These are phyloP conservation scores for Endoconidiophora laricicola DNA, from an alignment of 2,329 filamentous ascomycete genomes.

Conservation along the genomic window DNA sequence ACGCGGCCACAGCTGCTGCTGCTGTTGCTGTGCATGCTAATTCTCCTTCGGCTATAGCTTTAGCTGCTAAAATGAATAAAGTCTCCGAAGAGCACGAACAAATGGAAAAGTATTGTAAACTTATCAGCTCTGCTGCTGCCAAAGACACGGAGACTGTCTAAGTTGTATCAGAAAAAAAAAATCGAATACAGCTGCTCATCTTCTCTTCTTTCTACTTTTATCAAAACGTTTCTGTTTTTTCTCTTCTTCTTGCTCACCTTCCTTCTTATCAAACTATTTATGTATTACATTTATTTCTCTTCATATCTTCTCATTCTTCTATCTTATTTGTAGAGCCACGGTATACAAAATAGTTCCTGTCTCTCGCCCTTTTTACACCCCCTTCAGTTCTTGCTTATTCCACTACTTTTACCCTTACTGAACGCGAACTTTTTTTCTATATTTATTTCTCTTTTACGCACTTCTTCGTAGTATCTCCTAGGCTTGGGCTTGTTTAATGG, in stretches of 20 bases:
- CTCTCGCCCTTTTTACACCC: neutral
- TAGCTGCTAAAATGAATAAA: neutral
- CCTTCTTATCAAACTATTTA: no score
- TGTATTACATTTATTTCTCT: neutral
- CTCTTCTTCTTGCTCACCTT: neutral
- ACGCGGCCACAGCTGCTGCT: constrained; percentile 8
- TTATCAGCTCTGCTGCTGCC: constrained; percentile 23
- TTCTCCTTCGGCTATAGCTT: neutral
- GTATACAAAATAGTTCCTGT: neutral
- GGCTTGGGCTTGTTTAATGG: neutral
- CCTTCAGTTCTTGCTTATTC: neutral
- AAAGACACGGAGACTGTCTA: constrained; percentile 18
- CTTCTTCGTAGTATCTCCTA: neutral
- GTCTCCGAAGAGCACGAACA: constrained; percentile 21
- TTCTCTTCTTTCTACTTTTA: constrained; percentile 3
- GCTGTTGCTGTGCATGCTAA: neutral
- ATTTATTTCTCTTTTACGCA: neutral
- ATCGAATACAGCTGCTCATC: neutral
- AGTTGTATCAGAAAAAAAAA: neutral
- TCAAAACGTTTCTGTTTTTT: neutral
- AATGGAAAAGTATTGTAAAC: constrained; percentile 22
- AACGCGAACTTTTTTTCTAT: neutral
- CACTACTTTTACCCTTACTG: neutral
- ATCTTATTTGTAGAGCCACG: neutral
- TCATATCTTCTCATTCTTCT: neutral